A percentile compares a stretch with the other conserved stretches of the same genome.
These are phyloP conservation scores for Neurospora africana DNA, from an alignment of 495 filamentous ascomycete genomes.

Conservation along the genomic window DNA sequence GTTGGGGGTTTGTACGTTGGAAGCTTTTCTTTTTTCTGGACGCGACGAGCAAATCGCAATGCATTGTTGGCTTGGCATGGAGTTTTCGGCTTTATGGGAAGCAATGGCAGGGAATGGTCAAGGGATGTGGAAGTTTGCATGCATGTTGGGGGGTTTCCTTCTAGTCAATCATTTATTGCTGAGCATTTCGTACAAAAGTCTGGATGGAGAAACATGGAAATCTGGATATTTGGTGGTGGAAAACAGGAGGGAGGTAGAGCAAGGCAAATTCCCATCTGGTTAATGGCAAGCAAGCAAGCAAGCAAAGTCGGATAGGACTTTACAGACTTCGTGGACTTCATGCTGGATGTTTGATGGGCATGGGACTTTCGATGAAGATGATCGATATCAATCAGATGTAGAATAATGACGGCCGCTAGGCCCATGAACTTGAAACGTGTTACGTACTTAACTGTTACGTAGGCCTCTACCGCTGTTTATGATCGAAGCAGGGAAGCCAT, in stretches of 20 bases:
- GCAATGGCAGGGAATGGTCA: too few relatives aligned
- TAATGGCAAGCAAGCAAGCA: not conserved
- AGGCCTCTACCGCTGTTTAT: too few relatives aligned
- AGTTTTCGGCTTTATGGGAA: too few relatives aligned
- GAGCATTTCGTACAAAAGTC: not conserved
- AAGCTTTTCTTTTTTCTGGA: not conserved
- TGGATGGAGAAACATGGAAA: not conserved
- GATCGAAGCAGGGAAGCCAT: too few relatives aligned
- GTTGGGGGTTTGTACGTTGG: not conserved
- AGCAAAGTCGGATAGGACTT: not conserved
- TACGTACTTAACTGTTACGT: too few relatives aligned
- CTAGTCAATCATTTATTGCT: not conserved
- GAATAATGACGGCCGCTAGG: too few relatives aligned
- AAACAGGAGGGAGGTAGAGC: not conserved
- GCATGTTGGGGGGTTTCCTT: not conserved
- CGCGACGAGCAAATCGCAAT: not conserved
- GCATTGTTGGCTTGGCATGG: not conserved
- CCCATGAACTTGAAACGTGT: too few relatives aligned
- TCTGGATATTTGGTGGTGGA: not conserved
- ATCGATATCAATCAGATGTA: too few relatives aligned
- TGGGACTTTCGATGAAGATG: not conserved
- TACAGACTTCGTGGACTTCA: not conserved
- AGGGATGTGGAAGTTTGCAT: not conserved
- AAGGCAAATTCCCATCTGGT: not conserved
- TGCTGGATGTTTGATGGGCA: not conserved